phyloP scores from a whole-genome alignment of 768 basidiomycete genomes.

The Termitomyces sp. region DNA sequence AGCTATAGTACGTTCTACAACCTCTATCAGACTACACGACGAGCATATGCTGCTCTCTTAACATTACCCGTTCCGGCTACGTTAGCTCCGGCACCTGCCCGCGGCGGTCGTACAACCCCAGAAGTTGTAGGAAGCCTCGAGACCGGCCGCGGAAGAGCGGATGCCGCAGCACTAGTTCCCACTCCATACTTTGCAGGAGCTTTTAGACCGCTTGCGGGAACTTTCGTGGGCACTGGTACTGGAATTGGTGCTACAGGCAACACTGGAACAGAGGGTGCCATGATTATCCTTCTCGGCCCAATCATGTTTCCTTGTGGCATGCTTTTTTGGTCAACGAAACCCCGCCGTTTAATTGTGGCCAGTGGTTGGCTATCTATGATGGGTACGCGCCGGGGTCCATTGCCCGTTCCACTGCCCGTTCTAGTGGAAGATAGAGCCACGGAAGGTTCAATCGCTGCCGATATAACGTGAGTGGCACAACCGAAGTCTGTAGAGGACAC shows the following conservation, averaged over 20 bases:
- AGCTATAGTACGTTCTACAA: background rate
- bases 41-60: slow-evolving; percentile 1
- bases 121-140: slow-evolving; percentile 11
- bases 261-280: slow-evolving; percentile 5
- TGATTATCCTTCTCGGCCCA: slow-evolving; percentile 14
- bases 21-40: slow-evolving; percentile 8
- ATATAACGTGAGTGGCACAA: background rate
- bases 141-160: slow-evolving; percentile 14
- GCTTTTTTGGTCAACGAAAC: background rate
- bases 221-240: slow-evolving; percentile 3
- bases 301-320: background rate
- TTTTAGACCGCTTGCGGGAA: slow-evolving; percentile 9
- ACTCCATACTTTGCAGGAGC: slow-evolving; percentile 10
- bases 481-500: background rate
- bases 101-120: slow-evolving; percentile 8
- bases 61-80: background rate
- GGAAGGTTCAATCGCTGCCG: slow-evolving; percentile 1
- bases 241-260: background rate
- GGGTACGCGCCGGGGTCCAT: slow-evolving; percentile 32
- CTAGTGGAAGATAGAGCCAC: background rate
- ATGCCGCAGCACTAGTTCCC: slow-evolving; percentile 2
- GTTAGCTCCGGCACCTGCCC: background rate
- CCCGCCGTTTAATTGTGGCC: background rate
- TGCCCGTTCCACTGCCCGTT: slow-evolving; percentile 8
- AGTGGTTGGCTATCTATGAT: slow-evolving; percentile 12